Base-by-base conservation (phyloP, 805 yeast species). In the Pichia heedii region DNA sequence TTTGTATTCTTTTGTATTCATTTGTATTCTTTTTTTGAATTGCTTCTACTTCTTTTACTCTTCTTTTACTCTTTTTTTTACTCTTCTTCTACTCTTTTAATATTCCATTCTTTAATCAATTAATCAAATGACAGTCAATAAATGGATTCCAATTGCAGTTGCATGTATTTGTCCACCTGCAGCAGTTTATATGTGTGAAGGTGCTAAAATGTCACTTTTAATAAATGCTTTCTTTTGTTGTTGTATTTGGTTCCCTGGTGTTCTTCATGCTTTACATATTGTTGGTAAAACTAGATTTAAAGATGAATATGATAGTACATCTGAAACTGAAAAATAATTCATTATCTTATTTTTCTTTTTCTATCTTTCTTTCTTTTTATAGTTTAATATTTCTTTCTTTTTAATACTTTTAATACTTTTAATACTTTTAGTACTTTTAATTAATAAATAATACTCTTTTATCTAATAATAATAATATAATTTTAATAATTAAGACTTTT, bases 191-290 rank as follows among this genome's bases (percentile, higher is more conserved):
- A 62, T 81, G 70, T 74, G 70, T 50, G 73, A 70, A 53, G 89
- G 88, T 47, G 69, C 76, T 53, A 37, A 37, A 18, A 67, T 71
- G 39, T 81, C 72, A 42, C 74, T 81, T 56, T 65, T 81, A 61
- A 71, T 82, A 57, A 81, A 81, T 68, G 56, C 77, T 50, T 61
- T 79, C 46, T 71, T 78, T 54, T 77, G 82, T 68, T 50, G 69
- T 54, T 80, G 74, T 61, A 62, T 71, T 52, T 77, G 80, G 79
- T 80, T 82, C 79, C 89, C 89, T 54, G 89, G 81, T 67, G 81
- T 81, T 64, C 63, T 82, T 52, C 85, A 81, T 58, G 88, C 88
- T 42, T 62, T 81, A 52, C 82, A 77, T 64, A 67, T 79, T 55
- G 84, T 76, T 9, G 46, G 46, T 35, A 43, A 43, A 30, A 43